Base-by-base conservation (phyloP, 768 basidiomycete genomes). In the Rubroboletus satanas region DNA sequence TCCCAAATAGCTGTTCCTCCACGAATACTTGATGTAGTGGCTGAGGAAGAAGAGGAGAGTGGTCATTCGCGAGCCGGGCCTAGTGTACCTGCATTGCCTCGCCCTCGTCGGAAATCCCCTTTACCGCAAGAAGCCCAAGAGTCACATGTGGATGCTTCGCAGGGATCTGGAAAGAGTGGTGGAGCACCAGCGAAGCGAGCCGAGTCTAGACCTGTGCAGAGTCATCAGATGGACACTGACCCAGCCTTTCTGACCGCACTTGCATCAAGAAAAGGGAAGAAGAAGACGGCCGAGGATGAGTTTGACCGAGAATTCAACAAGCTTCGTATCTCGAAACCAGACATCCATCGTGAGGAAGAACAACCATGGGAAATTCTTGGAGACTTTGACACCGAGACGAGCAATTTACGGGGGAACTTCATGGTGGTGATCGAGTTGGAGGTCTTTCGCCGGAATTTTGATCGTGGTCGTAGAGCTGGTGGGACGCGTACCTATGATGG, bases 261-360 rank as follows among this genome's bases (percentile, higher is more conserved):
- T 28, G 87, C 88, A 9, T 87, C 87, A 1, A 85, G 75, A 21
- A 90, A 88, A 62, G 77, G 78, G 18, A 85, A 83, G 1, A 85
- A 83, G 1, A 84, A 79, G 63, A 59, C 71, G 59, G 59, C 71
- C 2, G 87, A 88, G 64, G 85, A 88, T 62, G 75, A 75, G 5
- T 88, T 88, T 56, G 89, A 92, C 70, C 78, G 85, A 17, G 89
- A 91, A 54, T 92, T 92, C 63, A 89, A 90, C 65, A 82, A 85
- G 42, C 73, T 91, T 52, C 83, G 81, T 61, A 87, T 91, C 43
- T 78, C 83, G 7, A 85, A 82, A 62, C 84, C 87, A 3, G 81
- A 82, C 47, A 58, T 83, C 48, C 73, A 71, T 52, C 69, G 64
- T 4, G 76, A 77, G 28, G 78, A 82, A 18, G 72, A 71, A 32